phyloP scores from a whole-genome alignment of 805 yeast genomes.

The Metschnikowia similis region DNA sequence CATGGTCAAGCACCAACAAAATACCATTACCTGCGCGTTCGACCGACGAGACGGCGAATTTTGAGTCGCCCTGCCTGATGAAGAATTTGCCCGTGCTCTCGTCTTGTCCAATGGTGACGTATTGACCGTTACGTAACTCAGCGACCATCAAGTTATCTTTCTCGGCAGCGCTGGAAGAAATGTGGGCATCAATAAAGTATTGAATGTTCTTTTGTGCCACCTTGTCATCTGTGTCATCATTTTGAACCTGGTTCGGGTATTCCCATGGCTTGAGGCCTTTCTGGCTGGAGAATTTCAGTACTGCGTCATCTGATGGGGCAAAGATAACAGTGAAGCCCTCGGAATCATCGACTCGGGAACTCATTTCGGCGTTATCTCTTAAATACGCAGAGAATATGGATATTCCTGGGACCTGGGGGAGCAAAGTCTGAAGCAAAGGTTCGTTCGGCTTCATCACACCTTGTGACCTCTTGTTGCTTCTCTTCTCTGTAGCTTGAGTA shows the following conservation, averaged over 20 bases:
- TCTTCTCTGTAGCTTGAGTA: neutral
- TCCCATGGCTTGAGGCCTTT: conserved; percentile 75
- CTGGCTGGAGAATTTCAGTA: conserved; percentile 34
- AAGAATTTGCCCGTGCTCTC: conserved; percentile 1
- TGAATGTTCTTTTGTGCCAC: conserved; percentile 49
- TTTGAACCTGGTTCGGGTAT: conserved; percentile 53
- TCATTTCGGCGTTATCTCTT: conserved; percentile 55
- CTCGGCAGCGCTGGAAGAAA: conserved; percentile 18
- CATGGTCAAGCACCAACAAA: conserved; percentile 34
- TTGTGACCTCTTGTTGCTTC: conserved; percentile 5
- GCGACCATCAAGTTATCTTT: neutral
- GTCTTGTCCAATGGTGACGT: conserved; percentile 2
- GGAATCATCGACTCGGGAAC: conserved; percentile 44
- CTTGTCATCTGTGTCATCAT: conserved; percentile 29
- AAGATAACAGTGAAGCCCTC: conserved; percentile 48
- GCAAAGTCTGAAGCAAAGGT: conserved; percentile 29
- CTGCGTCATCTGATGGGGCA: conserved; percentile 67
- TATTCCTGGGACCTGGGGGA: conserved; percentile 38
- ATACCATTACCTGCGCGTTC: conserved; percentile 37
- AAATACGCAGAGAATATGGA: conserved; percentile 66
- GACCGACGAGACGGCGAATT: conserved; percentile 22
- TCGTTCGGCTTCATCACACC: conserved; percentile 8
- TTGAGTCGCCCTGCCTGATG: conserved; percentile 15
- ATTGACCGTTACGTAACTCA: conserved; percentile 7
- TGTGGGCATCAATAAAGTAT: conserved; percentile 60